Evolutionary conservation across 139 green algal species (phyloP), one percentile per base, ranked within the genome.

Genomic region (Mesotaenium endlicherianum): DNA sequence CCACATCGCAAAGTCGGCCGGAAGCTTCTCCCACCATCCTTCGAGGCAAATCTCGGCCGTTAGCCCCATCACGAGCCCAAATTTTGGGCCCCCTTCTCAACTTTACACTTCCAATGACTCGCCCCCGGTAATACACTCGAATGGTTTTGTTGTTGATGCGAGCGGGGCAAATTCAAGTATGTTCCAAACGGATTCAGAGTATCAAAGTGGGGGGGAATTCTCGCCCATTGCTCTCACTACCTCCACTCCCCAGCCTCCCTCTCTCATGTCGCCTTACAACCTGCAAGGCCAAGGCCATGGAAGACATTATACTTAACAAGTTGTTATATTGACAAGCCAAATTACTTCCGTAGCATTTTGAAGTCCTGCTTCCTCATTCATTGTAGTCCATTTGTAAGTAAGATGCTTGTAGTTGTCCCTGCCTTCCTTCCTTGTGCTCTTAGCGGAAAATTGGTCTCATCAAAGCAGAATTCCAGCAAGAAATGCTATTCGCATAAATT

Each of bases 181-280:
- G 43, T 72, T 38, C 11, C 8, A 36, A 6, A 4, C 38, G 16
- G 70, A 53, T 78, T 4, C 70, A 14, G 49, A 38, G 16, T 78
- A 78, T 38, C 34, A 47, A 31, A 78, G 70, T 55, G 40, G 70
- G 6, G 70, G 70, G 16, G 70, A 78, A 8, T 78, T 78, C 20
- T 78, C 70, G 14, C 70, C 70, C 45, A 49, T 78, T 4, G 26
- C 70, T 8, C 47, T 78, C 30, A 78, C 34, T 6, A 31, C 60
- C 41, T n/a, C 60, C 6, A 72, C 60, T 40, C 60, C 11, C 5
- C 41, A 36, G 8, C 6, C 60, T 8, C 20, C 6, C 5, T 36
- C 60, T 40, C 5, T 5, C 8, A 20, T 26, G 26, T 64, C 50
- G 20, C 60, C 60, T 36, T 72, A 72, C 60, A n/a, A n/a, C n/a